phyloP scores from a whole-genome alignment of 176 grass and related monocot genomes.

The Melocanna baccifera region DNA sequence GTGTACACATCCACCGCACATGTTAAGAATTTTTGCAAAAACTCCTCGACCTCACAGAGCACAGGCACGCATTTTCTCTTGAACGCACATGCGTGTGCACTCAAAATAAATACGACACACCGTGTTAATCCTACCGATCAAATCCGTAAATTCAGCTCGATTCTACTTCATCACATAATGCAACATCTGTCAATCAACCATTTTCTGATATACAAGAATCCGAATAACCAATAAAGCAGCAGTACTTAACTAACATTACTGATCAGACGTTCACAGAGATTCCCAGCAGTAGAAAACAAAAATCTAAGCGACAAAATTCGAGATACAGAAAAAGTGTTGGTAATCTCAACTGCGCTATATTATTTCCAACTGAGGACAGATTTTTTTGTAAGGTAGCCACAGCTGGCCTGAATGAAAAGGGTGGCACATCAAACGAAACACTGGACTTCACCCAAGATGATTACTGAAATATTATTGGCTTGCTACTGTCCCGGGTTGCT shows the following conservation, averaged over 20 bases:
- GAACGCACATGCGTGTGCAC: too few relatives aligned
- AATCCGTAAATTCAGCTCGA: neutral
- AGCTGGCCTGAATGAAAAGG: neutral
- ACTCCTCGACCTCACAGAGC: too few relatives aligned
- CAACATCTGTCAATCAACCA: neutral
- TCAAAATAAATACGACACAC: too few relatives aligned
- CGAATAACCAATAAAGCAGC: neutral
- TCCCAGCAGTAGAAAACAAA: neutral
- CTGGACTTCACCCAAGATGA: constrained; percentile 16
- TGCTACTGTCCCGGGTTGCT: neutral
- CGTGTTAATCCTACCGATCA: too few relatives aligned
- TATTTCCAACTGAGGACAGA: constrained; percentile 8
- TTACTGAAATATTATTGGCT: constrained; percentile 19
- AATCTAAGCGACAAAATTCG: neutral
- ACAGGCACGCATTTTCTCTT: too few relatives aligned
- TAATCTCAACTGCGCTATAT: neutral
- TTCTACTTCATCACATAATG: neutral
- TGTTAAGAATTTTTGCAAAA: too few relatives aligned
- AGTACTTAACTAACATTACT: neutral
- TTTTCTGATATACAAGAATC: neutral
- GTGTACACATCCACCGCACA: neutral
- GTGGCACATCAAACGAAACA: neutral
- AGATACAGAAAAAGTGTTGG: constrained; percentile 7
- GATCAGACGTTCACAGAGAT: neutral
- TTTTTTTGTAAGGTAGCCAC: neutral